Percentiles rank a stretch among this genome's conserved stretches.
phyloP scores from a whole-genome alignment of 495 filamentous ascomycete species.

The Echria macrotheca region DNA sequence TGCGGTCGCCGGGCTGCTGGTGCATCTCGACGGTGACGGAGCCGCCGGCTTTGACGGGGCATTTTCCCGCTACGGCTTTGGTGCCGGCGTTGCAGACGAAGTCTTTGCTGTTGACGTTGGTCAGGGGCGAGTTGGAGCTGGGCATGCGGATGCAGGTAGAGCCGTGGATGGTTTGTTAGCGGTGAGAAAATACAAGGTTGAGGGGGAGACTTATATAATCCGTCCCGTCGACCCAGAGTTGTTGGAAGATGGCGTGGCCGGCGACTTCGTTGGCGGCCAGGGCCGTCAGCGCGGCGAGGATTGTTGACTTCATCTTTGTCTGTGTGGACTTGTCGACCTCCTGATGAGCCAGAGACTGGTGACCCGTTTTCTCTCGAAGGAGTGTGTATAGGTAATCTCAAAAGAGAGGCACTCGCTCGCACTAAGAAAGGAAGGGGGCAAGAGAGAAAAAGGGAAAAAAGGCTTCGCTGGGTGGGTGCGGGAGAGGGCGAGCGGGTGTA shows the following conservation, averaged over 20 bases:
- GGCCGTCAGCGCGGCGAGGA: constrained; percentile 23
- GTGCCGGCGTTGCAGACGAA: constrained; percentile 39
- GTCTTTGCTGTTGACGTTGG: constrained; percentile 35
- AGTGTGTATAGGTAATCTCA: no score
- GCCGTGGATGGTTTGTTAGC: constrained; percentile 27
- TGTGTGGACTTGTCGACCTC: no score
- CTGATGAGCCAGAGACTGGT: no score
- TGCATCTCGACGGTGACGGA: constrained; percentile 50
- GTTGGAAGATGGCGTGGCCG: constrained; percentile 47
- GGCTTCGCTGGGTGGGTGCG: no score
- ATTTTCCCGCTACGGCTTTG: constrained; percentile 34
- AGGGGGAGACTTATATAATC: constrained; percentile 39
- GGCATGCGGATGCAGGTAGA: constrained; percentile 37
- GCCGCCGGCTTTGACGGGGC: constrained; percentile 40
- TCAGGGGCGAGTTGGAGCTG: constrained; percentile 41
- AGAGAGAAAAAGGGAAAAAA: no score
- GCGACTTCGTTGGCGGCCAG: constrained; percentile 33
- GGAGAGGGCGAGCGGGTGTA: no score
- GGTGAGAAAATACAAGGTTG: background rate
- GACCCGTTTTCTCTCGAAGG: no score
- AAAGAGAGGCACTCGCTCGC: no score
- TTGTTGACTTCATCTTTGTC: constrained; percentile 38
- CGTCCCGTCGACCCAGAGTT: constrained; percentile 46
- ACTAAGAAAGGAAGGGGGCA: no score
- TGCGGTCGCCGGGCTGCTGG: constrained; percentile 41